Base-by-base conservation (phyloP, 2,329 filamentous ascomycete species). In the Alternaria solani region DNA sequence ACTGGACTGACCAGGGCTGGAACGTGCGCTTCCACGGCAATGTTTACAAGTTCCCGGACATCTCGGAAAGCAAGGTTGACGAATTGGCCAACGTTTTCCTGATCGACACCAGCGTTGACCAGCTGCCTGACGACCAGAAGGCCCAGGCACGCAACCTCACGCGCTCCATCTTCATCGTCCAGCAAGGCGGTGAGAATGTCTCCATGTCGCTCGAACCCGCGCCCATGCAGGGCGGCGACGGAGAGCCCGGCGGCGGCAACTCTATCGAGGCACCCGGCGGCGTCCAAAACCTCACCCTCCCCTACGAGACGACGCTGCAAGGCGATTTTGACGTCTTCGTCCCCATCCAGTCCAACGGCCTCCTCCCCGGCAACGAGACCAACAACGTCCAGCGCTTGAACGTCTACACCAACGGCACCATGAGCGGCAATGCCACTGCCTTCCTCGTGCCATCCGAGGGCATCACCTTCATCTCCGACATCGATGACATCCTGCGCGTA, bases 1-100 rank as follows among this genome's bases (percentile, higher is more conserved):
- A 94, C 65, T 94, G 89, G 88, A 93, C 91, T 1, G 82, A 88
- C n/a, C 78, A 87, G 59, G 89, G 89, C 34, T 94, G 91, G 91
- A 92, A 89, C 63, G 84, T 93, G 4, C 85, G 90, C 28, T 87
- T 93, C 63, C 91, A 91, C 66, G 91, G 91, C 67, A 93, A 93
- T 70, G 88, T 93, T n/a, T 94, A 89, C 83, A 93, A 93, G 76
- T 86, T 90, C 63, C 91, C 91, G 1, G 86, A 91, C 60, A 88
- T 91, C 34, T 85, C 84, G 1, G 82, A 87, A 66, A 80, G 82
- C 34, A 91, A 87, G 67, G 80, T 94, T 46, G 85, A 94, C 66
- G 82, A 88, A 38, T 81, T 93, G 4, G 89, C 90, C 58, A 88
- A 93, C 65, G 76, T 87, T 32, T 92, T 93, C 78, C 82, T 94